Base-by-base conservation (phyloP, 352 stramenopile genomes). In the Phytophthora lateralis region DNA sequence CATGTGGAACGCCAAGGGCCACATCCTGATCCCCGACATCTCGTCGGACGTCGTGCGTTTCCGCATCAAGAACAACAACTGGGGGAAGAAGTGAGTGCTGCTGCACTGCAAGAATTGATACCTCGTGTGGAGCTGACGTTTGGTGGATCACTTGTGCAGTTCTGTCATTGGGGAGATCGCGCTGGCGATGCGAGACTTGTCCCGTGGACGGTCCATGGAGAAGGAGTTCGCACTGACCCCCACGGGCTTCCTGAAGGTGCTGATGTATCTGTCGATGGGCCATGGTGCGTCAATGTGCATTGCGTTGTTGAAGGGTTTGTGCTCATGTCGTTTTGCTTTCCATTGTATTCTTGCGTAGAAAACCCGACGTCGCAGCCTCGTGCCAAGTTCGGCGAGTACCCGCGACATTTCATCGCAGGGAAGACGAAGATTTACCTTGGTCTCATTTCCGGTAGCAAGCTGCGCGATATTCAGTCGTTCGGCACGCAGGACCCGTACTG, bases 51-150 rank as follows among this genome's bases (percentile, higher is more conserved):
- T 90, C 49, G 67, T 92, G 56, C 82, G 82, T 42, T 77, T 92
- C 63, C 80, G 80, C 39, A 59, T 92, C 20, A 72, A 87, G 50
- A 92, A 92, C 60, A 82, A 92, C 47, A 92, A 92, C 68, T 90
- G 80, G 78, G 78, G 88, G 17, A 85, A 85, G 52, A 92, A 83
- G 80, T 91, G 41, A 55, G 68, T 48, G 8, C 15, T 17, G 14
- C 35, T 43, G 27, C 27, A 35, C 38, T 55, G 21, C 35, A 42
- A 17, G 21, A 10, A 30, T 32, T 18, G n/a, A 11, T 41, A 38
- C 6, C 32, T 0, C 14, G 10, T 38, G 32, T 11, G 17, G 12
- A 6, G 29, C 26, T 65, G 42, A 43, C 38, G 41, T 34, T 35
- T n/a, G 21, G 20, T 46, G 39, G 7, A 12, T 32, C 37, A 15